Base-by-base conservation (phyloP, 208 protist genomes). In the Angomonas deanei region DNA sequence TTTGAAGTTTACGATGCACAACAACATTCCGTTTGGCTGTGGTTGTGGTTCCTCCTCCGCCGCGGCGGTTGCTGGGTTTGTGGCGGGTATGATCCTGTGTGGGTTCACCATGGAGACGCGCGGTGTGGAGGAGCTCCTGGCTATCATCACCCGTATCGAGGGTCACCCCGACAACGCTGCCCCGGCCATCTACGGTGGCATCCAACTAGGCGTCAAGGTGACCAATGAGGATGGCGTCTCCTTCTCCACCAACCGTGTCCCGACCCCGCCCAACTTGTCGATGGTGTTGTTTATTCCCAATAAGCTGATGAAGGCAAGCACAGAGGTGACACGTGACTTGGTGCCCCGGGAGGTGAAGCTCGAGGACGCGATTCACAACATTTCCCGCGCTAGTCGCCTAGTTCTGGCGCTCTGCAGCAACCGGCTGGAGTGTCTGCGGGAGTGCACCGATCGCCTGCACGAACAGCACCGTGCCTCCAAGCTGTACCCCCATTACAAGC, bases 81-180 rank as follows among this genome's bases (percentile, higher is more conserved):
- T 97, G 15, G 93, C 93, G 4, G 93, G 95, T 31, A 80, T 98
- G 68, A 79, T 70, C 21, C 84, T 97, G 3, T 76, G 70, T 48
- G 93, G 93, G 1, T 55, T 92, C 17, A 85, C 92, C 28, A 82
- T 97, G 72, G 66, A 70, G 39, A 88, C 89, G 26, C 52, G 75
- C 24, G 62, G 78, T 23, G 64, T 79, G 26, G 91, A 95, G 78
- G 73, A 70, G 60, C 72, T 96, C 42, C 79, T 97, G 24, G 76
- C 84, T 34, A 78, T 92, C 36, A 92, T 94, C 47, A 78, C 91
- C 0, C 68, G 74, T 11, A 88, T 96, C 56, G 91, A 98, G 71
- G 92, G 95, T 5, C 93, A 97, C 76, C 77, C 91, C 0, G 95
- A 98, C 76, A 98, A 97, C 74, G 88, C 92, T 13, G 84, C 95